These are phyloP conservation scores for Penicillium janthinellum DNA, from an alignment of 2,329 filamentous ascomycete species.

Conservation along the genomic window DNA sequence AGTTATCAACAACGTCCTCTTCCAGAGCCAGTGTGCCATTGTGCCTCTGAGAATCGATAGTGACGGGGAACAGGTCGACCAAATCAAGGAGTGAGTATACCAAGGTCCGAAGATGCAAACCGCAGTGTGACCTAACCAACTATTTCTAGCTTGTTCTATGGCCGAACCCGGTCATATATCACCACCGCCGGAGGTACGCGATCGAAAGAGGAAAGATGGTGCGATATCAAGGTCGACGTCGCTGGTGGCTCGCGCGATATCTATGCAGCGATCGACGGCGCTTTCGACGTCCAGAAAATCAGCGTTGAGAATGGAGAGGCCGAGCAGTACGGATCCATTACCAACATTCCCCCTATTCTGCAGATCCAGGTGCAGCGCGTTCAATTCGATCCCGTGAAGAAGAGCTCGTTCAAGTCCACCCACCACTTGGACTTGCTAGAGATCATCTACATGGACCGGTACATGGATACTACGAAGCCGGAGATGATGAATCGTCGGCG, in stretches of 20 bases:
- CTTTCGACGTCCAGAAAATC: conserved; percentile 78
- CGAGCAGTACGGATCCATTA: conserved; percentile 70
- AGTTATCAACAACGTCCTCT: conserved; percentile 89
- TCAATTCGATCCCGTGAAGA: conserved; percentile 65
- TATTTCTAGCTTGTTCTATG: conserved; percentile 51
- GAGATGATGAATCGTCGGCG: conserved; percentile 65
- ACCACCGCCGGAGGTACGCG: conserved; percentile 50
- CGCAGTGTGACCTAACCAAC: conserved; percentile 8
- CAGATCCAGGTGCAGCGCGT: conserved; percentile 88
- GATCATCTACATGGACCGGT: conserved; percentile 82
- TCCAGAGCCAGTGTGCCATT: conserved; percentile 87
- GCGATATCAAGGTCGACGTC: conserved; percentile 64
- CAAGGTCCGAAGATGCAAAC: conserved; percentile 24
- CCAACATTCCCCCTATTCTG: conserved; percentile 76
- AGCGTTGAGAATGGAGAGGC: conserved; percentile 64
- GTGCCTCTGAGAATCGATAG: conserved; percentile 66
- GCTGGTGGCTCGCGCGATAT: conserved; percentile 64
- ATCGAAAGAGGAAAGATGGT: conserved; percentile 60
- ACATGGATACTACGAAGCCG: conserved; percentile 67
- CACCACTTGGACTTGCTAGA: conserved; percentile 79
- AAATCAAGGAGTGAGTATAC: conserved; percentile 63
- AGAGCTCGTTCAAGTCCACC: conserved; percentile 69
- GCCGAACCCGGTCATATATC: conserved; percentile 48
- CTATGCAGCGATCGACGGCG: conserved; percentile 80
- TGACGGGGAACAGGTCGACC: conserved; percentile 77